Percentiles rank a stretch among this genome's conserved stretches.
These are phyloP conservation scores for Vickermania ingenoplastis DNA, from an alignment of 208 protist species.

Conservation along the genomic window DNA sequence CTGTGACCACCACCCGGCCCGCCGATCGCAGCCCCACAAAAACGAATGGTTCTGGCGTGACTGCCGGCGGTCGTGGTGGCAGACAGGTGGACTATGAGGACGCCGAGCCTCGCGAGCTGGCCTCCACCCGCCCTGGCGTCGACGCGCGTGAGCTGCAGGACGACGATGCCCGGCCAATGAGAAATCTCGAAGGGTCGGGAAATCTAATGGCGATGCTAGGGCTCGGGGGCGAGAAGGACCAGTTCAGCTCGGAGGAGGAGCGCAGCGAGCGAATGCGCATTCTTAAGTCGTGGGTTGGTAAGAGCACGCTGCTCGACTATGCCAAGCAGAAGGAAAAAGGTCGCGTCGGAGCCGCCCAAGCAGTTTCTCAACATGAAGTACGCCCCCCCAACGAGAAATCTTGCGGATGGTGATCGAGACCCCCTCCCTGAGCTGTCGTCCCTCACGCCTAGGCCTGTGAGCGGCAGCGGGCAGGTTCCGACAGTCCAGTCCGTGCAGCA, in stretches of 20 bases:
- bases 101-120: background rate
- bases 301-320: constrained; percentile 43
- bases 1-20: background rate
- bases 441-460: background rate
- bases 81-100: background rate
- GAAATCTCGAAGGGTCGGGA: background rate
- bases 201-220: background rate
- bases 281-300: constrained; percentile 47
- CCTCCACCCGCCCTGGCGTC: background rate
- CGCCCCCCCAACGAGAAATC: background rate
- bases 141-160: background rate
- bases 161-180: background rate
- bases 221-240: background rate
- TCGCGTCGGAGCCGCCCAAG: constrained; percentile 3
- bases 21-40: background rate
- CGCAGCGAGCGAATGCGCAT: constrained; percentile 16
- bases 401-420: background rate
- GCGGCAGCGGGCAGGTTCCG: background rate
- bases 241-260: constrained; percentile 10
- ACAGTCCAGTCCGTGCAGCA: no score
- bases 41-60: background rate
- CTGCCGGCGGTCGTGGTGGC: background rate
- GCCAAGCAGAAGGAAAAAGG: constrained; percentile 25
- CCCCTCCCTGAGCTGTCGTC: background rate
- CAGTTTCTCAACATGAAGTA: background rate